Conservation (phyloP, 2,329 filamentous ascomycete species). For the Trichoderma koningii region DNA sequence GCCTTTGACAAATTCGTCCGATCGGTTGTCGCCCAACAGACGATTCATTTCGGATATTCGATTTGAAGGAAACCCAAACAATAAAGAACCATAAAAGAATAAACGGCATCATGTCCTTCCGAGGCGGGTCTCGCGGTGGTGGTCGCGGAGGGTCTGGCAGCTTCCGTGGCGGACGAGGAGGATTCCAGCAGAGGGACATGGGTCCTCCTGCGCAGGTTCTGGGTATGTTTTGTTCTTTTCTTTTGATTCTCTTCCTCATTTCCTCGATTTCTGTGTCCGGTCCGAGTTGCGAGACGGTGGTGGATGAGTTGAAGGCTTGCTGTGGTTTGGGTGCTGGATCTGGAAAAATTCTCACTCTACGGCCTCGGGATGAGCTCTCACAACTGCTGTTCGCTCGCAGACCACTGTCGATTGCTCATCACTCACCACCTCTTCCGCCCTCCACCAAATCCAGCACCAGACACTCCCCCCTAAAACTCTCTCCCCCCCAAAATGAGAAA, state of each 20-base stretch:
- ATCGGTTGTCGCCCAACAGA: background rate
- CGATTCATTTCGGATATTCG: too few species aligned
- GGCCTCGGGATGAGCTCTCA: too few species aligned
- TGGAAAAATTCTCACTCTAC: too few species aligned
- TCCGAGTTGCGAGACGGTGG: background rate
- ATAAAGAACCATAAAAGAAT: background rate
- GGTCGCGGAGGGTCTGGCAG: slow-evolving; percentile 35
- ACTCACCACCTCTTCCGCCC: too few species aligned
- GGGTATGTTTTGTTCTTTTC: slow-evolving; percentile 34
- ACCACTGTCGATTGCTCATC: too few species aligned
- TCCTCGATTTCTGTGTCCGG: background rate
- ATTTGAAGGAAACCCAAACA: background rate
- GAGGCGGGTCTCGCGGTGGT: slow-evolving; percentile 36
- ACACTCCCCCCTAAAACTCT: too few species aligned
- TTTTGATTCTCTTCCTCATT: background rate
- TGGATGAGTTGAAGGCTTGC: too few species aligned
- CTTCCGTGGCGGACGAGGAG: slow-evolving; percentile 43
- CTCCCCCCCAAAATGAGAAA: background rate
- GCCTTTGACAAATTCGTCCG: background rate
- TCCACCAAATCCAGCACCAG: background rate
- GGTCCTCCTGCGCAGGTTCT: slow-evolving; percentile 44
- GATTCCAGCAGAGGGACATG: slow-evolving; percentile 46
- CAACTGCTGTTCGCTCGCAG: too few species aligned
- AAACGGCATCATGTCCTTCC: slow-evolving; percentile 41
- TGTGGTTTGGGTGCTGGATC: too few species aligned